Evolutionary conservation across 306 rosid genomes (phyloP).

Genomic region (Cajanus cajan): DNA sequence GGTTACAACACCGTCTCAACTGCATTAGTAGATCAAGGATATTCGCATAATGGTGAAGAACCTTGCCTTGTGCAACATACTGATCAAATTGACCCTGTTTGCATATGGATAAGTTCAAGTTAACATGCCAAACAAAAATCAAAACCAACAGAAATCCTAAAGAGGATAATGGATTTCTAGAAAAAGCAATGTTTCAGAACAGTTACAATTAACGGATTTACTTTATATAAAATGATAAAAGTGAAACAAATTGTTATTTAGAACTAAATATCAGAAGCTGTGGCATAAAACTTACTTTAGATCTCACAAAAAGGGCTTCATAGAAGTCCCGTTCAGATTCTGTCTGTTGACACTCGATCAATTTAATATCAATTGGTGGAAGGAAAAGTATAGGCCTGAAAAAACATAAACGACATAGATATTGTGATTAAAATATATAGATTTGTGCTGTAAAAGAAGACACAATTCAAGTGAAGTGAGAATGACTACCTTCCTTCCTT

Average conservation of each 20-base stretch:
- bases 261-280: background rate
- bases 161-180: background rate
- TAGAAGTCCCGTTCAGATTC: constrained; percentile 80
- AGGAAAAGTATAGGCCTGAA: constrained; percentile 78
- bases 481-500: constrained; percentile 64
- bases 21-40: constrained; percentile 85
- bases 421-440: background rate
- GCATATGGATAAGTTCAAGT: constrained; percentile 11
- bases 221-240: background rate
- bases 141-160: background rate
- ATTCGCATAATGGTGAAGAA: constrained; percentile 71
- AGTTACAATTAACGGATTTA: background rate
- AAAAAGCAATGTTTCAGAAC: background rate
- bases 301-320: constrained; percentile 68
- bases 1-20: constrained; percentile 89
- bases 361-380: constrained; percentile 70
- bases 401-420: constrained; percentile 21
- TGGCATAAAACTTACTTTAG: constrained; percentile 55
- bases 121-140: background rate
- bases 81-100: constrained; percentile 81
- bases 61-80: constrained; percentile 80
- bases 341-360: constrained; percentile 72
- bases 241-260: background rate
- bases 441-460: background rate
- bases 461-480: background rate